A percentile compares a stretch with the other conserved stretches of the same genome.
Conservation (phyloP, 2,329 filamentous ascomycete genomes). For the Pseudophaeomoniella oleicola region DNA sequence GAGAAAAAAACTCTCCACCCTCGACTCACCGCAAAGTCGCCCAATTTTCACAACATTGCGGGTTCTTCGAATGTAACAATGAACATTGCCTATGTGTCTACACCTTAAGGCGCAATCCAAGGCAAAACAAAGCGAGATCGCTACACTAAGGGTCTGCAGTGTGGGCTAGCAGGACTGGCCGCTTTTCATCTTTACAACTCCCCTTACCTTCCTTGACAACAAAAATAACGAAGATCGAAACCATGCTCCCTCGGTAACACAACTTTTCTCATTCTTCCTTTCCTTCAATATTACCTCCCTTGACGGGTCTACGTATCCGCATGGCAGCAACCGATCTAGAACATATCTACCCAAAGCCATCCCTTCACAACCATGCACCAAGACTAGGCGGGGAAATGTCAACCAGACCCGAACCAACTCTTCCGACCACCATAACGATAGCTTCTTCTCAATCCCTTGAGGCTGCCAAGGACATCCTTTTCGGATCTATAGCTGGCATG, state of each 20-base stretch:
- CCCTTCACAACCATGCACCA: neutral
- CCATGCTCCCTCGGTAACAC: constrained; percentile 14
- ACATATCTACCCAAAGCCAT: neutral
- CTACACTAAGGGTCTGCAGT: too few relatives aligned
- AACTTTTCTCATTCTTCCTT: constrained; percentile 1
- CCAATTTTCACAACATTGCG: too few relatives aligned
- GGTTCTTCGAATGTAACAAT: too few relatives aligned
- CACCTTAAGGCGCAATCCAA: too few relatives aligned
- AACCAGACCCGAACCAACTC: constrained; percentile 13
- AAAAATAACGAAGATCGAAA: neutral
- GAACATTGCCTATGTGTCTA: too few relatives aligned
- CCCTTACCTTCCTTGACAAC: neutral
- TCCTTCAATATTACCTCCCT: neutral
- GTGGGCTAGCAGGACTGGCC: too few relatives aligned
- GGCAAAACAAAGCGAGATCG: too few relatives aligned
- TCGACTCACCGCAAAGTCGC: too few relatives aligned
- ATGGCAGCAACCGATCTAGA: neutral
- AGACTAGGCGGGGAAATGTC: neutral
- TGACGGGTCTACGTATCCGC: too few relatives aligned
- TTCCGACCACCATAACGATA: constrained; percentile 20
- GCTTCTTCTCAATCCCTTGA: constrained; percentile 25
- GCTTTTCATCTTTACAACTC: too few relatives aligned
- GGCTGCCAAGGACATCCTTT: constrained; percentile 72
- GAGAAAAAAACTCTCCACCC: too few relatives aligned
- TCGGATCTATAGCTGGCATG: constrained; percentile 75